Evolutionary conservation across 108 stramenopile genomes (phyloP).

Genomic region (Ochromonas danica): DNA sequence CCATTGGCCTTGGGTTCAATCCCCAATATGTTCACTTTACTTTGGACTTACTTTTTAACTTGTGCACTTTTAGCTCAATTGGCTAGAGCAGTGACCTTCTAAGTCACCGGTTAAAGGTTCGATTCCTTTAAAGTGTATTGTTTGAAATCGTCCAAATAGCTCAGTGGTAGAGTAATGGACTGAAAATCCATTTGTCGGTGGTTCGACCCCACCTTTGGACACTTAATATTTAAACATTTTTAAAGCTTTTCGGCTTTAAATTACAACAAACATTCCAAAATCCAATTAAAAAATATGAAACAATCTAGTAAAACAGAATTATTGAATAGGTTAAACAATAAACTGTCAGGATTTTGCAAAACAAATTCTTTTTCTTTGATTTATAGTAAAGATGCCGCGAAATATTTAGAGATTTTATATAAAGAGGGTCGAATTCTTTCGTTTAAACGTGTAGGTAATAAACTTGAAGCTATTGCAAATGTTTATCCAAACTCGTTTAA

Average conservation of each 20-base stretch:
- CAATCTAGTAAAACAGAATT: constrained; percentile 17
- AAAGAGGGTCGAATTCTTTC: constrained; percentile 30
- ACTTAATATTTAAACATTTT: constrained; percentile 13
- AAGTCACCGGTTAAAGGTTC: constrained; percentile 32
- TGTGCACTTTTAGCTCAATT: constrained; percentile 28
- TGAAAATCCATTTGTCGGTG: constrained; percentile 27
- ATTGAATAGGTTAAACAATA: constrained; percentile 17
- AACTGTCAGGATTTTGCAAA: constrained; percentile 16
- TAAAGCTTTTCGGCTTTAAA: background rate
- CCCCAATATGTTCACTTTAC: constrained; percentile 16
- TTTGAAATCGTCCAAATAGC: constrained; percentile 28
- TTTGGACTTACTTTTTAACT: constrained; percentile 17
- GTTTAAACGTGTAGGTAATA: constrained; percentile 2
- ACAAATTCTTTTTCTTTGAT: constrained; percentile 17
- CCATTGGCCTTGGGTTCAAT: constrained; percentile 22
- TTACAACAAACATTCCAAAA: constrained; percentile 27
- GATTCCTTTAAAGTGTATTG: constrained; percentile 26
- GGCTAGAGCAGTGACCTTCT: constrained; percentile 31
- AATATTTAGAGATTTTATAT: constrained; percentile 27
- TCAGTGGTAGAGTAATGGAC: constrained; percentile 30
- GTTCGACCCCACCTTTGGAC: constrained; percentile 27
- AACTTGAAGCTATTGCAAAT: background rate
- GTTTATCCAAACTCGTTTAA: constrained; percentile 24
- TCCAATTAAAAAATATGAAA: constrained; percentile 21
- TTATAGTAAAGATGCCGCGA: constrained; percentile 15